A percentile compares a stretch with the other conserved stretches of the same genome.
Conservation (phyloP, 176 grass and related monocot genomes). For the Pharus latifolius region DNA sequence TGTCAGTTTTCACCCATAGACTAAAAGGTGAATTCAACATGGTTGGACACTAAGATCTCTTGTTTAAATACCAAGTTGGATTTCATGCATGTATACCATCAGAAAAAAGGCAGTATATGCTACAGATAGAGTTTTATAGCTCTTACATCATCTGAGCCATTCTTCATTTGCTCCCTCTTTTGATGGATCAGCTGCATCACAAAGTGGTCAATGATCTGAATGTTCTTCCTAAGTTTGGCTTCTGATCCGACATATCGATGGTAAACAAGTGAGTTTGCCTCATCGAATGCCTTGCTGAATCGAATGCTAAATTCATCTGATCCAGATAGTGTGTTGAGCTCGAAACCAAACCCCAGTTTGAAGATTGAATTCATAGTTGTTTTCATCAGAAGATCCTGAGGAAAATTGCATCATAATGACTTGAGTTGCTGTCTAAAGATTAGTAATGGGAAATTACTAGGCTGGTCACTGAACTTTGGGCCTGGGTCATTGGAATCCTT, state of each 20-base stretch:
- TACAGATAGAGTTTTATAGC: not conserved
- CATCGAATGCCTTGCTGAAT: slow-evolving; percentile 44
- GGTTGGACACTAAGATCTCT: not conserved
- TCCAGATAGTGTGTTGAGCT: slow-evolving; percentile 34
- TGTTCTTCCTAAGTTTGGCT: slow-evolving; percentile 35
- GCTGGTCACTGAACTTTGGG: not conserved
- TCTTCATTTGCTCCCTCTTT: slow-evolving; percentile 35
- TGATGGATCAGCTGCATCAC: slow-evolving; percentile 46
- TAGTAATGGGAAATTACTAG: not conserved
- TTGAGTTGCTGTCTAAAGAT: slow-evolving; percentile 1
- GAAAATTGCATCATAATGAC: not conserved
- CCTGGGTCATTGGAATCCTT: not conserved
- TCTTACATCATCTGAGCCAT: slow-evolving; percentile 27
- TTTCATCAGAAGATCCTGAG: slow-evolving; percentile 54
- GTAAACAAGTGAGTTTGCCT: slow-evolving; percentile 39
- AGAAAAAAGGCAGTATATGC: not conserved
- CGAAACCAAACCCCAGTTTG: slow-evolving; percentile 43
- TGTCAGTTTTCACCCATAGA: not conserved
- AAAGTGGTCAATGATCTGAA: slow-evolving; percentile 50
- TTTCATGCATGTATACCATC: not conserved
- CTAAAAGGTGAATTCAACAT: not conserved
- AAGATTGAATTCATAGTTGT: slow-evolving; percentile 64
- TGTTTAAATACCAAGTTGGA: not conserved
- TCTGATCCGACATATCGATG: slow-evolving; percentile 50
- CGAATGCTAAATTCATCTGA: slow-evolving; percentile 17